phyloP scores from a whole-genome alignment of 2,329 filamentous ascomycete genomes.

The Drechslerella stenobrocha region DNA sequence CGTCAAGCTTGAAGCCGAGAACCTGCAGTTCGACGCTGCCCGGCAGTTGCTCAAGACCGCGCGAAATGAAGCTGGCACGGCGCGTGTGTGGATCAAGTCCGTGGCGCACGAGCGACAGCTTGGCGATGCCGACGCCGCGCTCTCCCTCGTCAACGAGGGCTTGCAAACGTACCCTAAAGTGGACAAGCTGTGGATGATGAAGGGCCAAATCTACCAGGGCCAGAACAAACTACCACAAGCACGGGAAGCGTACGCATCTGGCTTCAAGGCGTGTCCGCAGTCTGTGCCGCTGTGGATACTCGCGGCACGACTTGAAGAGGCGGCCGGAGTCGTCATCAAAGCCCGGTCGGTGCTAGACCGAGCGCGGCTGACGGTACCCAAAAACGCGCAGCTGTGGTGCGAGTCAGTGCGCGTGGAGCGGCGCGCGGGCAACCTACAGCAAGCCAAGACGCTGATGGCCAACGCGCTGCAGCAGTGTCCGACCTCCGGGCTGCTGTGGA shows the following conservation, averaged over 20 bases:
- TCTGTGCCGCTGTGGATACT: conserved; percentile 89
- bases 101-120: conserved; percentile 89
- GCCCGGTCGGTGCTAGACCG: conserved; percentile 91
- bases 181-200: conserved; percentile 96
- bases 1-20: conserved; percentile 93
- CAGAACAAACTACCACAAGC: conserved; percentile 79
- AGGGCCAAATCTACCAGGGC: conserved; percentile 93
- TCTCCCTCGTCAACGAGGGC: conserved; percentile 84
- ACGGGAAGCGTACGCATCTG: conserved; percentile 83
- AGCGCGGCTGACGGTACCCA: conserved; percentile 82
- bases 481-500: conserved; percentile 83
- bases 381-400: conserved; percentile 81
- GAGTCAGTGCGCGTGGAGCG: conserved; percentile 93
- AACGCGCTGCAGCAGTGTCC: conserved; percentile 89
- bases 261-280: conserved; percentile 81
- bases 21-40: conserved; percentile 77
- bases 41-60: conserved; percentile 79
- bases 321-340: conserved; percentile 79
- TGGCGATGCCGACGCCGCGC: conserved; percentile 74
- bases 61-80: conserved; percentile 84
- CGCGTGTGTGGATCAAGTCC: conserved; percentile 96
- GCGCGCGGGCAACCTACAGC: conserved; percentile 76
- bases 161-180: conserved; percentile 82
- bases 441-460: conserved; percentile 91
- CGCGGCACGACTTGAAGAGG: conserved; percentile 84